Percentiles rank a stretch among this genome's conserved stretches.
These are phyloP conservation scores for Aschersonia sp. DNA, from an alignment of 2,329 filamentous ascomycete genomes.

Conservation along the genomic window DNA sequence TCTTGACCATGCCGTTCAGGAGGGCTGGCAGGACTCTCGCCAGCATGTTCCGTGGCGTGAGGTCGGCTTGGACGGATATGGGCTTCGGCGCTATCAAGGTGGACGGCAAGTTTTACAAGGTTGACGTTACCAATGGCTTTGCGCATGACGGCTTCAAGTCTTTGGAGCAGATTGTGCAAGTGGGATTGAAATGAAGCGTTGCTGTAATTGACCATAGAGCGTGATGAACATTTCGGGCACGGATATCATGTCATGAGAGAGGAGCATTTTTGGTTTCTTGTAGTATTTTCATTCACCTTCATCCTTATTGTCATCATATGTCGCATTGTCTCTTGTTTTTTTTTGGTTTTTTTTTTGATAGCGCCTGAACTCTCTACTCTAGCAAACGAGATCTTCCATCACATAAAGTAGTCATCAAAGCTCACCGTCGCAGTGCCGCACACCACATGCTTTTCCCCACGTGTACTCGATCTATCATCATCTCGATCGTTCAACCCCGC, in stretches of 20 bases:
- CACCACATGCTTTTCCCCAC: too few relatives aligned
- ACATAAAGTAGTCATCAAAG: too few relatives aligned
- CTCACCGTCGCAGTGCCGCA: too few relatives aligned
- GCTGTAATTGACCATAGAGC: not conserved
- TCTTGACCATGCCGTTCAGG: constrained; percentile 44
- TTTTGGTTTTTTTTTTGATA: too few relatives aligned
- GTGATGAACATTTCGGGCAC: not conserved
- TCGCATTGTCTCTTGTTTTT: too few relatives aligned
- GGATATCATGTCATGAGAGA: not conserved
- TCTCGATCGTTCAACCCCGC: too few relatives aligned
- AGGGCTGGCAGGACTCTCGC: constrained; percentile 27
- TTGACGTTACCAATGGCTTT: constrained; percentile 43
- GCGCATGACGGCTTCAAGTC: constrained; percentile 44
- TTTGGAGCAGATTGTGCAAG: constrained; percentile 36
- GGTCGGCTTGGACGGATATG: constrained; percentile 38
- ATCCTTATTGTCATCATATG: too few relatives aligned
- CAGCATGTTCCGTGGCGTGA: constrained; percentile 28
- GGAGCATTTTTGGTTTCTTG: too few relatives aligned
- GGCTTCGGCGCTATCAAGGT: constrained; percentile 39
- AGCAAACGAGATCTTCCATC: too few relatives aligned
- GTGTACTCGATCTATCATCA: too few relatives aligned
- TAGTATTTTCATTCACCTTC: too few relatives aligned
- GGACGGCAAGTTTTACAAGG: constrained; percentile 34
- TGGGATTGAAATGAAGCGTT: not conserved
- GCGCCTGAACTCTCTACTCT: too few relatives aligned